These are phyloP conservation scores for Hypoxylon sp. DNA, from an alignment of 2,329 filamentous ascomycete species.

Conservation along the genomic window DNA sequence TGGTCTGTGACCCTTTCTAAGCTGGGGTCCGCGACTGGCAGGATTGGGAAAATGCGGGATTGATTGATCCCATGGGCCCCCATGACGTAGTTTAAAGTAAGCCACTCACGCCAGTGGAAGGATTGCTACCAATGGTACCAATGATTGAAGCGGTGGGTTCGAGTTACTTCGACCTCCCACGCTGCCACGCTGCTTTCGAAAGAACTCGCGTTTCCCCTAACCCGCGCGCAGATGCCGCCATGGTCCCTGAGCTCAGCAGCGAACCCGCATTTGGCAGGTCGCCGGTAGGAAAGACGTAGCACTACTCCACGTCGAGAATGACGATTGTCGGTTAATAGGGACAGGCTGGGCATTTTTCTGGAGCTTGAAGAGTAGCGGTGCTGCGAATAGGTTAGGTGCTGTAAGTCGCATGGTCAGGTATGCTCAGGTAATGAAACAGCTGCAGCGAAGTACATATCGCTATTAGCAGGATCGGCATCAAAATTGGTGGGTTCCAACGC, in stretches of 20 bases:
- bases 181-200: slow-evolving; percentile 17
- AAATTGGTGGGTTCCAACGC: slow-evolving; percentile 29
- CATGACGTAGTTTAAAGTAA: slow-evolving; percentile 38
- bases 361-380: slow-evolving; percentile 24
- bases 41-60: slow-evolving; percentile 36
- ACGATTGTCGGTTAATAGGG: slow-evolving; percentile 35
- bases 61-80: slow-evolving; percentile 35
- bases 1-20: slow-evolving; percentile 26
- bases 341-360: slow-evolving; percentile 24
- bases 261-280: slow-evolving; percentile 30
- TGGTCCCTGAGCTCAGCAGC: slow-evolving; percentile 7
- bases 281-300: slow-evolving; percentile 12
- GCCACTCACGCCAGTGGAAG: slow-evolving; percentile 32
- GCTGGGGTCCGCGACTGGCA: slow-evolving; percentile 25
- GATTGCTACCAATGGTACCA: slow-evolving; percentile 21
- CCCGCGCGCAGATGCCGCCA: background rate
- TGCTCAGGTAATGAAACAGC: slow-evolving; percentile 33
- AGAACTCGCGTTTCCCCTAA: slow-evolving; percentile 25
- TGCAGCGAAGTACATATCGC: slow-evolving; percentile 3
- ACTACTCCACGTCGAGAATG: slow-evolving; percentile 32
- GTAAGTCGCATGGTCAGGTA: slow-evolving; percentile 31
- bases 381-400: slow-evolving; percentile 24
- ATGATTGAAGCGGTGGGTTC: slow-evolving; percentile 18
- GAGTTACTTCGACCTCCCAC: slow-evolving; percentile 12
- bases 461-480: slow-evolving; percentile 35